Conservation (phyloP, 345 rosid genomes). For the Excoecaria agallocha region DNA sequence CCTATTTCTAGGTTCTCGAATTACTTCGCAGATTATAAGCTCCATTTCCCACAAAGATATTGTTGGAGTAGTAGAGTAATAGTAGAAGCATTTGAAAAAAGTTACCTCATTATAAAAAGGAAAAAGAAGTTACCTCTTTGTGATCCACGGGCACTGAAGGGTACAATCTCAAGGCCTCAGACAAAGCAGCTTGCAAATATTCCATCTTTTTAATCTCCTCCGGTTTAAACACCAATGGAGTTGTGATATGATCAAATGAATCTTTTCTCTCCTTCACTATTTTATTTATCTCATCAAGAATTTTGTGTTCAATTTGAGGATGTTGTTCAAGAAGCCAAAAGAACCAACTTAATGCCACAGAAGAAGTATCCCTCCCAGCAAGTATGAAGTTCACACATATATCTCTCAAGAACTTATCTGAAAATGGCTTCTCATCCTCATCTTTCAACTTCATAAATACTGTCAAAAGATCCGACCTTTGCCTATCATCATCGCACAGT, state of each 20-base stretch:
- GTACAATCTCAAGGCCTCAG: constrained; percentile 85
- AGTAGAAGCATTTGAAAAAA: too few relatives aligned
- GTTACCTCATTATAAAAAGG: too few relatives aligned
- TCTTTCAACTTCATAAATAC: constrained; percentile 61
- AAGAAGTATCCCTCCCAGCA: constrained; percentile 97
- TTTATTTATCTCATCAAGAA: constrained; percentile 54
- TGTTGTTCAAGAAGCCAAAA: constrained; percentile 77
- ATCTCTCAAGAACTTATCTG: constrained; percentile 81
- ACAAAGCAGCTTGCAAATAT: constrained; percentile 88
- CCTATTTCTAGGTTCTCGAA: too few relatives aligned
- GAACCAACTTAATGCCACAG: constrained; percentile 93
- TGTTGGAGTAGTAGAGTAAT: too few relatives aligned
- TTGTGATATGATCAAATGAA: constrained; percentile 7
- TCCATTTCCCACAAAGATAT: too few relatives aligned
- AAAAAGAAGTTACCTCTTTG: constrained; percentile 79
- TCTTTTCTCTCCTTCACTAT: constrained; percentile 48
- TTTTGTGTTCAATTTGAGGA: constrained; percentile 59
- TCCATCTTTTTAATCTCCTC: constrained; percentile 97
- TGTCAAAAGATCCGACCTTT: constrained; percentile 69
- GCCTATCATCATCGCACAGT: constrained; percentile 35
- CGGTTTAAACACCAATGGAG: constrained; percentile 46
- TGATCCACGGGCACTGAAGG: constrained; percentile 97
- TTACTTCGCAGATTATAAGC: too few relatives aligned
- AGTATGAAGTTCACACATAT: constrained; percentile 91
- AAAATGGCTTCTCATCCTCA: constrained; percentile 54